A percentile compares a stretch with the other conserved stretches of the same genome.
phyloP scores from a whole-genome alignment of 2,329 filamentous ascomycete species.

The Colletotrichum paranaense region DNA sequence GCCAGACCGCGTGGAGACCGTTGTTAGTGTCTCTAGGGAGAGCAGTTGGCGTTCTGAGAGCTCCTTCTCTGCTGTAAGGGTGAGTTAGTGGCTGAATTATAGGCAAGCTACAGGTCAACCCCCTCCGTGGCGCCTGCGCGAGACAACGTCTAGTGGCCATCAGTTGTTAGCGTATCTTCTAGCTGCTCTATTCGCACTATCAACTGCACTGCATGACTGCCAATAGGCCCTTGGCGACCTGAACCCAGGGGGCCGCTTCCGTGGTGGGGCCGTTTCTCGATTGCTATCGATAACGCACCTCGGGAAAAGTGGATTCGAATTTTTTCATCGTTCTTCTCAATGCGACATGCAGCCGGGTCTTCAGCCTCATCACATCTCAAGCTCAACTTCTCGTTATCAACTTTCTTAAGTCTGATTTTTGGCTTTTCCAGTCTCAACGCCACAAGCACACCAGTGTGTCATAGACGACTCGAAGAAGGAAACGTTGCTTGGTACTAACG shows the following conservation, averaged over 20 bases:
- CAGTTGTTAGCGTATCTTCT: slow-evolving; percentile 1
- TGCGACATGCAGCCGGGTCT: not conserved
- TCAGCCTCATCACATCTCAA: slow-evolving; percentile 10
- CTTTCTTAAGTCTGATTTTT: not conserved
- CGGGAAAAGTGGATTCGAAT: slow-evolving; percentile 17
- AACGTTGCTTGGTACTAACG: not conserved
- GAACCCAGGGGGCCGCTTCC: not conserved
- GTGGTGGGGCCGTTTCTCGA: not conserved
- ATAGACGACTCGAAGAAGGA: not conserved
- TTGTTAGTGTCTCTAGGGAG: slow-evolving; percentile 12
- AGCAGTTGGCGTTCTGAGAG: not conserved
- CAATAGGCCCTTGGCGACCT: not conserved
- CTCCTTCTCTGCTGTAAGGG: slow-evolving; percentile 12
- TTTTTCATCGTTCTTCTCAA: slow-evolving; percentile 26
- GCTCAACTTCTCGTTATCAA: not conserved
- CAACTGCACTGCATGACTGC: not conserved
- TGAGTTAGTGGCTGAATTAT: not conserved
- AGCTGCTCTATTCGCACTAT: not conserved
- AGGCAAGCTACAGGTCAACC: not conserved
- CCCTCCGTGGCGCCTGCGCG: not conserved
- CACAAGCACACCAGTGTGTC: slow-evolving; percentile 7
- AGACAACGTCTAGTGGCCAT: not conserved
- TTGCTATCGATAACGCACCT: slow-evolving; percentile 28
- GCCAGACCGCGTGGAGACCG: not conserved
- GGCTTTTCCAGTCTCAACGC: slow-evolving; percentile 15